Conservation (phyloP, 129 eudicot genomes). For the Flaveria linearis region DNA sequence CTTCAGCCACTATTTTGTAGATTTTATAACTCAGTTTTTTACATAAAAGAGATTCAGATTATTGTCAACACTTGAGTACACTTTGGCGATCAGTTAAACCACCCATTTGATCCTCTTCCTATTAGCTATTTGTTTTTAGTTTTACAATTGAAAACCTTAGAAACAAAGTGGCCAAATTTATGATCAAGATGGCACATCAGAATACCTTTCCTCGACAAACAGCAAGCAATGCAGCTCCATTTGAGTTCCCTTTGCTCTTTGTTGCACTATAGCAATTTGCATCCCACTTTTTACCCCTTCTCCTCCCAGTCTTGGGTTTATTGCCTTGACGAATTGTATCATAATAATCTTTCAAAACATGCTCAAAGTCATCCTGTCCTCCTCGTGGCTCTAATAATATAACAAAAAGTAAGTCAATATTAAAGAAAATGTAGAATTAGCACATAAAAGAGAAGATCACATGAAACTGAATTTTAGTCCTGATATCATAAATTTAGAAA, state of each 20-base stretch:
- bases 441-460: neutral
- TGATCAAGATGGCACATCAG: constrained; percentile 11
- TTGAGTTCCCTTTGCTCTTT: constrained; percentile 32
- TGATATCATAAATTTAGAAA: neutral
- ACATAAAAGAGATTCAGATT: neutral
- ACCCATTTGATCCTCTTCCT: neutral
- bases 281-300: constrained; percentile 60
- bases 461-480: constrained; percentile 8
- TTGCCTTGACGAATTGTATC: constrained; percentile 48
- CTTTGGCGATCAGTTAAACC: constrained; percentile 1
- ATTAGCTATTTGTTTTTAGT: neutral
- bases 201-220: constrained; percentile 98
- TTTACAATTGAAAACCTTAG: neutral
- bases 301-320: constrained; percentile 50
- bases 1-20: constrained; percentile 14
- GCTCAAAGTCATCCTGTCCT: constrained; percentile 79
- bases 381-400: constrained; percentile 77
- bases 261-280: constrained; percentile 27
- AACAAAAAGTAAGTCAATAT: constrained; percentile 21
- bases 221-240: constrained; percentile 92
- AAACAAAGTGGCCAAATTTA: neutral
- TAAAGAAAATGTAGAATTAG: neutral
- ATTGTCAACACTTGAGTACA: neutral
- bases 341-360: constrained; percentile 69
- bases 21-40: neutral